Percentiles rank a stretch among this genome's conserved stretches.
phyloP scores from a whole-genome alignment of 1,139 yeast genomes.

The Geotrichum macrosporum region DNA sequence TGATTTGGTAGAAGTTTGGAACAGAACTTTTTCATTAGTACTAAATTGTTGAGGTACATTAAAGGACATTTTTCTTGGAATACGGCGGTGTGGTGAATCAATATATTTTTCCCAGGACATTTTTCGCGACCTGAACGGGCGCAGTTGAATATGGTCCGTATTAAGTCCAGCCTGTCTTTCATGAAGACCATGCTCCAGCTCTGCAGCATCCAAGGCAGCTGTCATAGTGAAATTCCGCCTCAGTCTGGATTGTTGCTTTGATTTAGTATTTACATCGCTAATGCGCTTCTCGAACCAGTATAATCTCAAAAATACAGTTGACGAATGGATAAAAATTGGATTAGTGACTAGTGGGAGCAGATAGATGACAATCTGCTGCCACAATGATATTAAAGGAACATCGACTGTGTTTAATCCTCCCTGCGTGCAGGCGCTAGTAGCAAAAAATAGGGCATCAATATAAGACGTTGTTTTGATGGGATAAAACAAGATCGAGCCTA shows the following conservation, averaged over 20 bases:
- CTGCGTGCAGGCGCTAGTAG: constrained; percentile 77
- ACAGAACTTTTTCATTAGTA: no score
- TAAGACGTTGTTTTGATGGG: constrained; percentile 63
- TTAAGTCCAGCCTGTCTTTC: not conserved
- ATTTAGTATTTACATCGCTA: constrained; percentile 69
- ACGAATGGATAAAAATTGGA: constrained; percentile 83
- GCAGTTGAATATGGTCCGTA: no score
- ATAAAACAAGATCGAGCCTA: constrained; percentile 69
- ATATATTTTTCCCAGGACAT: constrained; percentile 2
- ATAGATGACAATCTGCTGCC: constrained; percentile 63
- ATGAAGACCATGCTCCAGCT: not conserved
- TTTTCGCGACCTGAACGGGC: no score
- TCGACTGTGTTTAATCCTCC: constrained; percentile 86
- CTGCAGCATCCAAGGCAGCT: not conserved
- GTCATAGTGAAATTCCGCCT: constrained; percentile 8
- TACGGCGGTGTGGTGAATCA: constrained; percentile 12
- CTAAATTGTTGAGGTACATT: not conserved
- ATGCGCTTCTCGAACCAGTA: constrained; percentile 71
- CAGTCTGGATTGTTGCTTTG: constrained; percentile 58
- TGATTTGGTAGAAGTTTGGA: no score
- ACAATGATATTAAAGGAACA: constrained; percentile 55
- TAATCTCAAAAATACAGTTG: constrained; percentile 18
- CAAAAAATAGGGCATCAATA: constrained; percentile 73
- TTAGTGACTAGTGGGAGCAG: constrained; percentile 59
- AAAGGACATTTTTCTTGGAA: constrained; percentile 9